Evolutionary conservation across 495 filamentous ascomycete genomes (phyloP), one percentile per base, ranked within the genome.

Genomic region (Aspergillus sclerotiicarbonarius): DNA sequence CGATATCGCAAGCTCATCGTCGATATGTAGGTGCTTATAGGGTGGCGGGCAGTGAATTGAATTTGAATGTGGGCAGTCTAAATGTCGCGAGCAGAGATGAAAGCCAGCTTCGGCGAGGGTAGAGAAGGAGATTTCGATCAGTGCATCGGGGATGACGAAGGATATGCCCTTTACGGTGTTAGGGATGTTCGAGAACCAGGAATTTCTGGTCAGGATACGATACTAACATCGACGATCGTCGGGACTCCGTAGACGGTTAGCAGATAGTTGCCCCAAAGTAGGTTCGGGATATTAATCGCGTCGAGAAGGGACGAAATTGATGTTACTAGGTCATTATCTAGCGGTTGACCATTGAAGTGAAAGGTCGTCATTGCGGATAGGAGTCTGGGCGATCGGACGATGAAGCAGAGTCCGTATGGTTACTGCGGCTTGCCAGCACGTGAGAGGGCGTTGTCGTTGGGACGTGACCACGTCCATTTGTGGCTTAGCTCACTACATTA

Each of bases 191-290:
- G n/a, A n/a, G n/a, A n/a, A n/a, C n/a, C n/a, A n/a, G n/a, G n/a
- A n/a, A n/a, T n/a, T n/a, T n/a, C n/a, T n/a, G n/a, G n/a, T n/a
- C 13, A 68, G 39, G 41, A 65, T 50, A 46, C 66, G 63, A 16
- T 30, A 62, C 60, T 53, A 3, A 67, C 64, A 18, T 69, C 60
- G 57, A 65, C 62, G 57, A 65, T 53, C 0, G 67, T 60, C 0
- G 62, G 67, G 29, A 69, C 64, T 21, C 67, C 64, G 41, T 67
- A 67, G 29, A 69, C 31, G 30, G 64, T 65, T 45, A 67, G 35
- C 45, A 67, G 51, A 54, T 63, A 69, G 53, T 69, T 67, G 32
- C 62, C 64, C 67, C 66, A 66, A 13, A 69, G 63, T 6, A 69
- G 18, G 60, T 64, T 66, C 6, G 63, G 63, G 16, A 68, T 37